Evolutionary conservation across 2,329 filamentous ascomycete species (phyloP).

Genomic region (Claviceps pusilla): DNA sequence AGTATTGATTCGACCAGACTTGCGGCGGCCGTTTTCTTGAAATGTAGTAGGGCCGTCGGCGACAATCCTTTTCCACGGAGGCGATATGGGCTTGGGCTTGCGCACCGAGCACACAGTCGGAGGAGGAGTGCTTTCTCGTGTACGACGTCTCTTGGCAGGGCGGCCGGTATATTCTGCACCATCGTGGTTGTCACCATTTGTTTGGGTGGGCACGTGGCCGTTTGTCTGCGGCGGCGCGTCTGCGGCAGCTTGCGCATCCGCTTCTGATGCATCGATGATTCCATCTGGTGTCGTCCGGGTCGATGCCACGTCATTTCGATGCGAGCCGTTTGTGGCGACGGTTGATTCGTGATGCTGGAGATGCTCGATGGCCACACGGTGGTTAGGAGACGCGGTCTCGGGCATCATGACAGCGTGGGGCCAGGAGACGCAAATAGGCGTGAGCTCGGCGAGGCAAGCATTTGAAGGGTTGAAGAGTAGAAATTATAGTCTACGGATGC

Average conservation of each 20-base stretch:
- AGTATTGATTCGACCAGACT: slow-evolving; percentile 49
- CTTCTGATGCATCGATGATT: slow-evolving; percentile 4
- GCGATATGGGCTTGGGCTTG: slow-evolving; percentile 47
- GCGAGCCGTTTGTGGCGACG: slow-evolving; percentile 10
- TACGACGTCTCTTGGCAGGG: slow-evolving; percentile 51
- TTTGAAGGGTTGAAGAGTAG: slow-evolving; percentile 37
- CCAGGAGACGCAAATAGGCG: slow-evolving; percentile 29
- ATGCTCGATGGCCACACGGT: slow-evolving; percentile 19
- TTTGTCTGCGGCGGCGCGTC: slow-evolving; percentile 14
- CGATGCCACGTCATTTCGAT: slow-evolving; percentile 10
- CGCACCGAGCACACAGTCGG: slow-evolving; percentile 20
- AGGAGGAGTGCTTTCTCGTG: slow-evolving; percentile 31
- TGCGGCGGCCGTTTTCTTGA: slow-evolving; percentile 54
- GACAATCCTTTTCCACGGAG: slow-evolving; percentile 80
- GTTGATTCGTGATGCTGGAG: slow-evolving; percentile 13
- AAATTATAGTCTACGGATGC: slow-evolving; percentile 42
- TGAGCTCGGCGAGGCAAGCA: slow-evolving; percentile 42
- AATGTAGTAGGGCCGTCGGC: slow-evolving; percentile 83
- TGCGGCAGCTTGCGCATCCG: slow-evolving; percentile 9
- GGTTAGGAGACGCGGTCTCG: slow-evolving; percentile 43
- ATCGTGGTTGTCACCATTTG: slow-evolving; percentile 44
- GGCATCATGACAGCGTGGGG: slow-evolving; percentile 38
- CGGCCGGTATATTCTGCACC: slow-evolving; percentile 26
- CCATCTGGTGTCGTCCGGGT: slow-evolving; percentile 7
- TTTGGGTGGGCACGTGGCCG: slow-evolving; percentile 23